A percentile compares a stretch with the other conserved stretches of the same genome.
phyloP scores from a whole-genome alignment of 2,329 filamentous ascomycete species.

The Aschersonia sp. region DNA sequence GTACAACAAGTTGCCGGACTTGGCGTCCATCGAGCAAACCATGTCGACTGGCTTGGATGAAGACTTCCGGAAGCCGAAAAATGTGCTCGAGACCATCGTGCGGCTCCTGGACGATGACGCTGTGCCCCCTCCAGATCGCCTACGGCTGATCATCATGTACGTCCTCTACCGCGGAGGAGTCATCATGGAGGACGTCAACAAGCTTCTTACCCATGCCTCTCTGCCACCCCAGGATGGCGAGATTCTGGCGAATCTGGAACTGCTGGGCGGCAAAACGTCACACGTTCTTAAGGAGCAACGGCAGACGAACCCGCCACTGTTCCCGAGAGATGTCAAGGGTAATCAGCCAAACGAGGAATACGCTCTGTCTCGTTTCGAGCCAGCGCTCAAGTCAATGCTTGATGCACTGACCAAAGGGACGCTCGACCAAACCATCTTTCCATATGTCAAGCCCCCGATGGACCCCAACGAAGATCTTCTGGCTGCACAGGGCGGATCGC shows the following conservation, averaged over 20 bases:
- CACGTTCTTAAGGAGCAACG: constrained; percentile 62
- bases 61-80: constrained; percentile 81
- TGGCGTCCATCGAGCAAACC: constrained; percentile 79
- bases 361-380: constrained; percentile 74
- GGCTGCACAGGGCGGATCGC: constrained; percentile 50
- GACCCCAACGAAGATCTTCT: constrained; percentile 46
- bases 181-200: constrained; percentile 67
- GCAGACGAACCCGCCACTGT: constrained; percentile 50
- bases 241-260: constrained; percentile 61
- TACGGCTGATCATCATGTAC: constrained; percentile 77
- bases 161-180: constrained; percentile 76
- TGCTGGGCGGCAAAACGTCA: constrained; percentile 63
- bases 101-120: constrained; percentile 76
- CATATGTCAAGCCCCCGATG: constrained; percentile 56
- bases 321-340: constrained; percentile 47
- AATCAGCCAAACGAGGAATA: constrained; percentile 56
- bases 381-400: constrained; percentile 68
- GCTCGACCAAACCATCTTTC: constrained; percentile 52
- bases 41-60: constrained; percentile 88
- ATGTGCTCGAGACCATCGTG: constrained; percentile 71
- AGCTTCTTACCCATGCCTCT: constrained; percentile 69
- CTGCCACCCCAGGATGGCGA: constrained; percentile 61
- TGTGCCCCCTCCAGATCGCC: constrained; percentile 55
- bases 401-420: constrained; percentile 56
- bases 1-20: constrained; percentile 66